Evolutionary conservation across 768 basidiomycete genomes (phyloP).

Genomic region (Lactifluus subvellereus): DNA sequence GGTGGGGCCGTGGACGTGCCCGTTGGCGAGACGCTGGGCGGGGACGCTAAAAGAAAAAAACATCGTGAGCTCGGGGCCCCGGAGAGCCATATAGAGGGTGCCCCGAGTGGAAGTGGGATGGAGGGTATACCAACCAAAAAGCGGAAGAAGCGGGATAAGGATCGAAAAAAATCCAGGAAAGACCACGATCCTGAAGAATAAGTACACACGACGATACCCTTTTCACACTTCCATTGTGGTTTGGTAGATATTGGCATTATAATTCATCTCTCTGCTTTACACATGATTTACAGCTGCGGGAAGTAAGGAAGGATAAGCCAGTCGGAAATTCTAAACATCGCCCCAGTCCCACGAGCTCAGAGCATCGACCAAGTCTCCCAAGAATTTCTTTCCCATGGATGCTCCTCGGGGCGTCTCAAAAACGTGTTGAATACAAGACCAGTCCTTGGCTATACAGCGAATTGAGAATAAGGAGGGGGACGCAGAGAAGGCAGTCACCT

Average conservation of each 20-base stretch:
- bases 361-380: not conserved
- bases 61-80: constrained; percentile 30
- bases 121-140: not conserved
- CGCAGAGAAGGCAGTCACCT: not conserved
- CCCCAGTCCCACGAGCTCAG: constrained; percentile 1
- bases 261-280: constrained; percentile 10
- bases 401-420: constrained; percentile 15
- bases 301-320: not conserved
- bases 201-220: not conserved
- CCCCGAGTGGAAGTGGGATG: not conserved
- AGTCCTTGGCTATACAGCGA: not conserved
- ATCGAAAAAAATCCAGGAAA: constrained; percentile 1
- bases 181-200: not conserved
- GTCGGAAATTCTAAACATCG: not conserved
- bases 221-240: not conserved
- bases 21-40: not conserved
- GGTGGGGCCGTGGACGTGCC: not conserved
- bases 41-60: constrained; percentile 31
- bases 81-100: not conserved
- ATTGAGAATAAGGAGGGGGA: not conserved
- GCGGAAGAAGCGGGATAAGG: constrained; percentile 4
- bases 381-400: constrained; percentile 5
- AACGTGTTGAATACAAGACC: constrained; percentile 12
- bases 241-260: constrained; percentile 4
- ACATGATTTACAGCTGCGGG: not conserved